phyloP scores from a whole-genome alignment of 2,329 filamentous ascomycete genomes.

The Colletotrichum higginsianum region DNA sequence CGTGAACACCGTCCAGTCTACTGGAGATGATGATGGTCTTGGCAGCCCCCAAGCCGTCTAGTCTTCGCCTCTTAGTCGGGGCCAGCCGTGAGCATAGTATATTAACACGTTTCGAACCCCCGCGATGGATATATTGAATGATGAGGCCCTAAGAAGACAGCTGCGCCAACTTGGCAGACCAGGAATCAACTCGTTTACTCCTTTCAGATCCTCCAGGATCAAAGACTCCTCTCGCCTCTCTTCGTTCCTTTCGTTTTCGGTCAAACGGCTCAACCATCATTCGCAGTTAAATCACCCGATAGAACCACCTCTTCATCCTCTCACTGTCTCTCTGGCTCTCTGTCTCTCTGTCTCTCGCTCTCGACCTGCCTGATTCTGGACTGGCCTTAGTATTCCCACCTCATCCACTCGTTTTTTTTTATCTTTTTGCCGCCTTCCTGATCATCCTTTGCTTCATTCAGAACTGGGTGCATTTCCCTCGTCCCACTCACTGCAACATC shows the following conservation, averaged over 20 bases:
- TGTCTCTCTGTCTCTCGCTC: neutral
- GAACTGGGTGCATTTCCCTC: conserved; percentile 10
- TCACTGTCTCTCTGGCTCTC: too few relatives aligned
- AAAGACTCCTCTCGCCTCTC: neutral
- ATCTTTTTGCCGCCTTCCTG: neutral
- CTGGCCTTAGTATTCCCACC: neutral
- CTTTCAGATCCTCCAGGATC: neutral
- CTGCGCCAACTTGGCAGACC: conserved; percentile 21
- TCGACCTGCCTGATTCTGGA: conserved; percentile 20
- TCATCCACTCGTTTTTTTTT: conserved; percentile 12
- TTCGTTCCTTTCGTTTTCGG: conserved; percentile 24
- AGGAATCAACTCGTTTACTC: conserved; percentile 13
- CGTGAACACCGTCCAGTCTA: conserved; percentile 7
- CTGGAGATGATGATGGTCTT: neutral
- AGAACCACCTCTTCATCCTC: neutral
- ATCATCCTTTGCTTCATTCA: conserved; percentile 4
- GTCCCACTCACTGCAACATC: neutral
- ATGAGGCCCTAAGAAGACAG: neutral
- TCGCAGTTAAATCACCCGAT: conserved; percentile 10
- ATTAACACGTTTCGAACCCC: conserved; percentile 28
- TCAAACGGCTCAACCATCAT: neutral
- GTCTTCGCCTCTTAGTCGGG: conserved; percentile 1
- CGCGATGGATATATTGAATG: neutral
- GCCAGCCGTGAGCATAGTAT: conserved; percentile 7
- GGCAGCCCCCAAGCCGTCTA: neutral